Evolutionary conservation across 1,139 yeast species (phyloP), one percentile per base, ranked within the genome.

Genomic region (Waltiozyma sp.): DNA sequence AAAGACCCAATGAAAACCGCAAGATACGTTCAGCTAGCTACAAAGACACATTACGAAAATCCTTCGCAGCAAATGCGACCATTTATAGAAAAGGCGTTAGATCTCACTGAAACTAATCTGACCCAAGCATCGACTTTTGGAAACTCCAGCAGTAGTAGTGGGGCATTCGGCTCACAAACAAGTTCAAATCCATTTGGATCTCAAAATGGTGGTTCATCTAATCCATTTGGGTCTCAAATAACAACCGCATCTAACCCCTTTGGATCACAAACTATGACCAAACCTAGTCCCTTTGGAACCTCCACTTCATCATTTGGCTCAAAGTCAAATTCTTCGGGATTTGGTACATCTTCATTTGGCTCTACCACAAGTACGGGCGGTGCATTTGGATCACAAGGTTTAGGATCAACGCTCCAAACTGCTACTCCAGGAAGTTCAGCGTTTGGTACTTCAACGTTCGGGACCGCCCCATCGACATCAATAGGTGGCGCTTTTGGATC

Each of bases 21-120:
- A 1, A 64, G 83, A 41, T 78, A 70, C 55, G 58, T 71, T n/a
- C 83, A 77, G 47, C 53, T 68, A 35, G 64, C 71, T n/a, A 66
- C 75, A 2, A 67, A 62, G 46, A 60, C 61, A 24, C 59, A 62
- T 16, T 48, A 50, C 16, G 49, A 53, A 2, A 58, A 60, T 11
- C 53, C 56, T 26, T 54, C 53, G 3, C 44, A 51, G 5, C 42
- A 45, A 13, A 56, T 60, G 6, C 67, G 66, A 44, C 69, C 70
- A 1, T 74, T 73, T 49, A 60, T 74, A 2, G 68, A 64, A 47
- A 51, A 63, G 54, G 55, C 59, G 14, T 42, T 60, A 40, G 62
- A 55, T 43, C 45, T 59, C 23, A 53, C 55, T 13, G 58, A 51
- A 2, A 40, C 40, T 13, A 37, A 48, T 23, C 23, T 34, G 4